Percentiles rank a stretch among this genome's conserved stretches.
These are phyloP conservation scores for Phytopythium delawarense DNA, from an alignment of 352 stramenopile genomes.

Conservation along the genomic window DNA sequence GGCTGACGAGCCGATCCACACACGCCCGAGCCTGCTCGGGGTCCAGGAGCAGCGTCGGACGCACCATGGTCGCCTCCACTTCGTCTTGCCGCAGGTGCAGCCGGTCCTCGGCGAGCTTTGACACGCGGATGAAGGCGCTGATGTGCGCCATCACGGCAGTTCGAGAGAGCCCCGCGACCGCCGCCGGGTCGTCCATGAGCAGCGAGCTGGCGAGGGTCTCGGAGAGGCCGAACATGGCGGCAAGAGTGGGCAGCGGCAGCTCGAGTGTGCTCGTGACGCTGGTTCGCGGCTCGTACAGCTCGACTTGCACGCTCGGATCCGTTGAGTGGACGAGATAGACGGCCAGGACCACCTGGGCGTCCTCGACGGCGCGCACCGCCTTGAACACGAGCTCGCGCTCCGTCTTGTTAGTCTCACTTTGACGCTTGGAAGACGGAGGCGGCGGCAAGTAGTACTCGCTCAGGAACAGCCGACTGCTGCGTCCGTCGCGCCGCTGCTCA, in stretches of 20 bases:
- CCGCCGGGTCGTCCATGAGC: background rate
- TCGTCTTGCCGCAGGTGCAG: constrained; percentile 11
- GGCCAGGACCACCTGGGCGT: constrained; percentile 34
- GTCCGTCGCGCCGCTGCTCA: constrained; percentile 44
- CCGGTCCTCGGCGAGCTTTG: background rate
- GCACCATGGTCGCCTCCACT: constrained; percentile 2
- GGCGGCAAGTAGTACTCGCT: constrained; percentile 27
- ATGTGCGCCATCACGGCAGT: constrained; percentile 32
- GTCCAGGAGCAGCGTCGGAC: constrained; percentile 15
- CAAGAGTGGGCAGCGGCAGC: constrained; percentile 14
- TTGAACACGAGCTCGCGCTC: constrained; percentile 35
- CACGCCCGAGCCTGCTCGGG: constrained; percentile 7
- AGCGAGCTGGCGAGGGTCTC: background rate
- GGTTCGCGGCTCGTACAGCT: constrained; percentile 2
- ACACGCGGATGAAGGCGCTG: constrained; percentile 33
- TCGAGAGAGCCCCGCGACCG: background rate
- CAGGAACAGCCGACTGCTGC: constrained; percentile 41
- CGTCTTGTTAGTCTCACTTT: background rate
- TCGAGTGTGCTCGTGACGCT: background rate
- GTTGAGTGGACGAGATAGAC: constrained; percentile 13
- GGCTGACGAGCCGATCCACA: constrained; percentile 7
- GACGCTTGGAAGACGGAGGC: background rate
- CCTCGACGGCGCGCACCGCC: constrained; percentile 31
- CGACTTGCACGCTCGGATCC: constrained; percentile 7
- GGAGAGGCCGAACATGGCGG: constrained; percentile 13